phyloP scores from a whole-genome alignment of 2,329 filamentous ascomycete genomes.

The Paraconiothyrium brasiliense region DNA sequence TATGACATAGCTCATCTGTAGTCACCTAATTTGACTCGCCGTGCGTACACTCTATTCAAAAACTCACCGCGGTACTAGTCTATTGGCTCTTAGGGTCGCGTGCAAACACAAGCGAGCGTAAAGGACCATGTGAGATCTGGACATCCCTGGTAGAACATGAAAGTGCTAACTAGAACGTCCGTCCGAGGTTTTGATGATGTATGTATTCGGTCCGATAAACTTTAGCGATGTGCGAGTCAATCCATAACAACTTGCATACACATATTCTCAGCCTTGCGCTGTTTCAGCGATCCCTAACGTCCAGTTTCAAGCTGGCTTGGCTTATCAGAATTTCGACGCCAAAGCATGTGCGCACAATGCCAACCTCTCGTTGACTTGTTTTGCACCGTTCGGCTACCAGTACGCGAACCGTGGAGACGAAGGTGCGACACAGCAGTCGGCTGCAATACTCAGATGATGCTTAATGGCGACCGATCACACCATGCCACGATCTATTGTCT shows the following conservation, averaged over 20 bases:
- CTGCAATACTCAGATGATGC: no score
- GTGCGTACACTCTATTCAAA: background rate
- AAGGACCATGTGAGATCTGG: background rate
- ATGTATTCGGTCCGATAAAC: background rate
- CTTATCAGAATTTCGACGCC: background rate
- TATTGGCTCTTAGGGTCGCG: background rate
- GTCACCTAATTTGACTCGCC: background rate
- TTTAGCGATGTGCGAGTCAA: background rate
- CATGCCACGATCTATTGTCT: no score
- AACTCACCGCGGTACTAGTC: background rate
- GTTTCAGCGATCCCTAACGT: background rate
- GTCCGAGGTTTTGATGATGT: background rate
- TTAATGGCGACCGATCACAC: no score
- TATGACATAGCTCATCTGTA: background rate
- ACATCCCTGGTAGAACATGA: background rate
- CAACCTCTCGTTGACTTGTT: background rate
- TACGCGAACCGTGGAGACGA: background rate
- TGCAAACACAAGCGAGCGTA: background rate
- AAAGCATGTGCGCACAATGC: background rate
- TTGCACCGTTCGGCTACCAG: background rate
- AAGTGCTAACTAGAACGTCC: background rate
- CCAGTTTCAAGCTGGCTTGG: background rate
- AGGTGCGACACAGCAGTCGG: background rate
- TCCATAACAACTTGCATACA: background rate
- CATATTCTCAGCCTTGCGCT: background rate